Conservation (phyloP, 2,329 filamentous ascomycete genomes). For the Leptographium flavum region DNA sequence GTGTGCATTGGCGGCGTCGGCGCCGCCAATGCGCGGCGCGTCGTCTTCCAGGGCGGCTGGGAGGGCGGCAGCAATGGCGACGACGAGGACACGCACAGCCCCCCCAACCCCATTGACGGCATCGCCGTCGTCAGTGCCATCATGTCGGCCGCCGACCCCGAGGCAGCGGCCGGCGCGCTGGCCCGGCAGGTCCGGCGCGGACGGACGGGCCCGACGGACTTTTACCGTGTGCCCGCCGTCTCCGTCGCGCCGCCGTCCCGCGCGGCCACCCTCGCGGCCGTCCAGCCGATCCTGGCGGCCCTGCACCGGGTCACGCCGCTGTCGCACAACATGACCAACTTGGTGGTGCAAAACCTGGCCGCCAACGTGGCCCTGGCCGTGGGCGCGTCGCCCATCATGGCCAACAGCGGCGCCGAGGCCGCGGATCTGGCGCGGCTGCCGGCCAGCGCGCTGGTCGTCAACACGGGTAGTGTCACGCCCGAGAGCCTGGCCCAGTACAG, state of each 20-base stretch:
- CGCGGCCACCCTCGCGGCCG: neutral
- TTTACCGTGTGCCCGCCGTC: neutral
- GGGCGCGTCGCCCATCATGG: conserved; percentile 88
- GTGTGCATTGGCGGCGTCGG: conserved; percentile 90
- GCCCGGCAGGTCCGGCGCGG: conserved; percentile 32
- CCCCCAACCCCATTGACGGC: conserved; percentile 54
- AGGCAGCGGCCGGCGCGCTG: conserved; percentile 46
- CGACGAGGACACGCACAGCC: conserved; percentile 12
- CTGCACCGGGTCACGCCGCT: conserved; percentile 55
- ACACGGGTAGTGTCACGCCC: conserved; percentile 84
- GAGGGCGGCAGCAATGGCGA: neutral
- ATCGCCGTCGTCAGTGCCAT: conserved; percentile 85
- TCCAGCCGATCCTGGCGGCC: conserved; percentile 35
- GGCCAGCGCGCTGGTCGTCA: conserved; percentile 70
- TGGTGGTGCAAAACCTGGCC: conserved; percentile 89
- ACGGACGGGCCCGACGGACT: conserved; percentile 4
- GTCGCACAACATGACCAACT: conserved; percentile 94
- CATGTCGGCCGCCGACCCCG: conserved; percentile 56
- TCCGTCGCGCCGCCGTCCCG: neutral
- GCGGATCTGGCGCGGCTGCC: conserved; percentile 56
- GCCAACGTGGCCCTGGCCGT: conserved; percentile 78
- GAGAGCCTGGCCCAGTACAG: conserved; percentile 59
- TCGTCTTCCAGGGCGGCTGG: conserved; percentile 52
- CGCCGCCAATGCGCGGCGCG: conserved; percentile 54
- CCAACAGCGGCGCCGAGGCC: conserved; percentile 73